Percentiles rank a stretch among this genome's conserved stretches.
Conservation (phyloP, 768 basidiomycete genomes). For the Ramaria sp. region DNA sequence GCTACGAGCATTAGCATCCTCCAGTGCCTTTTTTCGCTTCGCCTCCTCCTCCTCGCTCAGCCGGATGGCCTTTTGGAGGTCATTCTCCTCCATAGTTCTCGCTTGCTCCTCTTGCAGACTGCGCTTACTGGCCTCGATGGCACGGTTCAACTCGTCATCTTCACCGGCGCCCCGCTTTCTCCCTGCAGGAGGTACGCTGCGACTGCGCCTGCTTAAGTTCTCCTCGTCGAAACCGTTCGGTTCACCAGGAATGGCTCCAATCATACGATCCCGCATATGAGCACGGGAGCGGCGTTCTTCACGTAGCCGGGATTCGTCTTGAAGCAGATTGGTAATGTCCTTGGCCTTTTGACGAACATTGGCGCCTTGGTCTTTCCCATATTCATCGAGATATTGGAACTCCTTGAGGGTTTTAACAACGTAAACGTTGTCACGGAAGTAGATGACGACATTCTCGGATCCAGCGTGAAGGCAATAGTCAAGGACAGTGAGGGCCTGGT, state of each 20-base stretch:
- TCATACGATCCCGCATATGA: slow-evolving; percentile 92
- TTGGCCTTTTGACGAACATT: slow-evolving; percentile 97
- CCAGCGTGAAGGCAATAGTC: slow-evolving; percentile 96
- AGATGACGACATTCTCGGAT: slow-evolving; percentile 96
- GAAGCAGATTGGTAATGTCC: slow-evolving; percentile 89
- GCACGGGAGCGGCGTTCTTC: slow-evolving; percentile 79
- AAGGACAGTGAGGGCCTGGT: slow-evolving; percentile 78
- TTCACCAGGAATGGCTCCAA: slow-evolving; percentile 36
- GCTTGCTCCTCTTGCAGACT: slow-evolving; percentile 59
- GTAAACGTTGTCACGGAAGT: slow-evolving; percentile 96
- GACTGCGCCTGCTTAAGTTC: slow-evolving; percentile 29
- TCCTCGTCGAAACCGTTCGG: slow-evolving; percentile 28
- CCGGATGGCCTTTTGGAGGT: slow-evolving; percentile 70
- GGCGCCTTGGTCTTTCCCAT: slow-evolving; percentile 95
- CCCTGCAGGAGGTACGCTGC: slow-evolving; percentile 16
- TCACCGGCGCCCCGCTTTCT: slow-evolving; percentile 28
- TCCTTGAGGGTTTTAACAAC: slow-evolving; percentile 98
- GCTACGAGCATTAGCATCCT: slow-evolving; percentile 59
- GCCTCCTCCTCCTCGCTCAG: slow-evolving; percentile 89
- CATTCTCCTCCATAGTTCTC: slow-evolving; percentile 62
- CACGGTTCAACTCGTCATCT: slow-evolving; percentile 75
- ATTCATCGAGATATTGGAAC: slow-evolving; percentile 94
- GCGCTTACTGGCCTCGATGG: slow-evolving; percentile 86
- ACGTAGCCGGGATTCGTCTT: slow-evolving; percentile 75
- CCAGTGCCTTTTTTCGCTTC: slow-evolving; percentile 54